Percentiles rank a stretch among this genome's conserved stretches.
These are phyloP conservation scores for Hymenoscyphus occultus DNA, from an alignment of 2,329 filamentous ascomycete species.

Conservation along the genomic window DNA sequence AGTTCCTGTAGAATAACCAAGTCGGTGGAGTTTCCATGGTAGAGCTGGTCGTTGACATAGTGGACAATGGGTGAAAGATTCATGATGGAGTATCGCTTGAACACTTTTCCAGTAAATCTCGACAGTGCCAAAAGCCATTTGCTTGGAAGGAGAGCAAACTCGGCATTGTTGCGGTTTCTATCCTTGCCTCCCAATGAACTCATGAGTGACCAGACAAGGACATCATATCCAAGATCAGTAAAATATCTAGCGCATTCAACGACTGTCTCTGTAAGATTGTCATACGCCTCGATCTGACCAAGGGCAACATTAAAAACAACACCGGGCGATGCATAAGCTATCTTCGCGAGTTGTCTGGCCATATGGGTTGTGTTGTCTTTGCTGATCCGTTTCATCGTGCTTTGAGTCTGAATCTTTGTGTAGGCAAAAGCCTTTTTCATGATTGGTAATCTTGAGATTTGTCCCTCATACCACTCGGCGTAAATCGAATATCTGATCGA, in stretches of 20 bases:
- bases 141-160: constrained; percentile 71
- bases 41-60: constrained; percentile 83
- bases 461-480: constrained; percentile 84
- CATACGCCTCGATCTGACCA: constrained; percentile 88
- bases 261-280: constrained; percentile 90
- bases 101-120: constrained; percentile 86
- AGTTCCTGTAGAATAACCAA: constrained; percentile 89
- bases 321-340: constrained; percentile 86
- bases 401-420: constrained; percentile 74
- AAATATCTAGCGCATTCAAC: constrained; percentile 95
- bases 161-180: constrained; percentile 60
- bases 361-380: constrained; percentile 83
- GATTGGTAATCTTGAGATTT: constrained; percentile 71
- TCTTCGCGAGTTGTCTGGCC: constrained; percentile 85
- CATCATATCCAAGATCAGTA: constrained; percentile 87
- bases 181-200: constrained; percentile 65
- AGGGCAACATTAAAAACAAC: constrained; percentile 88
- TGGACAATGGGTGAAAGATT: constrained; percentile 81
- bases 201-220: constrained; percentile 88
- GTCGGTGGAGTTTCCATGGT: constrained; percentile 80
- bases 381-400: constrained; percentile 84
- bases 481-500: constrained; percentile 83
- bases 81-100: constrained; percentile 80
- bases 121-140: constrained; percentile 89
- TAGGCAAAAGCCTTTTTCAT: constrained; percentile 76